Base-by-base conservation (phyloP, 2,329 filamentous ascomycete genomes). In the Raffaelea ambrosiae region DNA sequence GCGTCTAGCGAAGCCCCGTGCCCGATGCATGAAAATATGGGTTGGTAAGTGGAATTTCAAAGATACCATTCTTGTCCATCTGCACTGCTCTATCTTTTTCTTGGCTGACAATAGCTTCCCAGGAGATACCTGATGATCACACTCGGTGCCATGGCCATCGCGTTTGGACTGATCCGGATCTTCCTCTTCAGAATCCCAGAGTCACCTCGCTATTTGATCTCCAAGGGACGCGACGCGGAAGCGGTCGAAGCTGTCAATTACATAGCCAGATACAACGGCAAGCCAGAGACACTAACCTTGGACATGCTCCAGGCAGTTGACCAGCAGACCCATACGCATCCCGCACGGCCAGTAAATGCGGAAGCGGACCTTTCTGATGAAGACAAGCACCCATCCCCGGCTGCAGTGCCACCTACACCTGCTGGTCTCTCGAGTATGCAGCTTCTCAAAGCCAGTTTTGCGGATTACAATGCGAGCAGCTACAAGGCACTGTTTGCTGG, bases 151-250 rank as follows among this genome's bases (percentile, higher is more conserved):
- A 26, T 55, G 14, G 51, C 48, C 7, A 41, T 52, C n/a, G n/a
- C 35, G 1, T 51, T 53, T 33, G 48, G 44, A 16, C 35, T 51
- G 9, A 40, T 53, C 13, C 51, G 51, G 19, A 46, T 53, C 22
- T 48, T 56, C 2, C 59, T 63, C 49, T 54, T 53, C 13, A 59
- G 60, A 45, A 54, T 64, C 18, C 63, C 63, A 2, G 64, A 67
- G 53, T 74, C 73, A 5, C 73, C 73, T 5, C 66, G 69, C 26
- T 72, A 67, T 66, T 62, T 72, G 2, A 46, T 67, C 11, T 57
- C 62, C 29, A 62, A 60, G 54, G 63, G 62, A 20, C 51, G 59
- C 23, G 48, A 54, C 5, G 52, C 53, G 5, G 57, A 60, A 21
- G 63, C 62, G 5, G 49, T 61, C 38, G 48, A 51, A 26, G 35